These are phyloP conservation scores for Gracilariopsis chorda DNA, from an alignment of 23 red algal species.

Conservation along the genomic window DNA sequence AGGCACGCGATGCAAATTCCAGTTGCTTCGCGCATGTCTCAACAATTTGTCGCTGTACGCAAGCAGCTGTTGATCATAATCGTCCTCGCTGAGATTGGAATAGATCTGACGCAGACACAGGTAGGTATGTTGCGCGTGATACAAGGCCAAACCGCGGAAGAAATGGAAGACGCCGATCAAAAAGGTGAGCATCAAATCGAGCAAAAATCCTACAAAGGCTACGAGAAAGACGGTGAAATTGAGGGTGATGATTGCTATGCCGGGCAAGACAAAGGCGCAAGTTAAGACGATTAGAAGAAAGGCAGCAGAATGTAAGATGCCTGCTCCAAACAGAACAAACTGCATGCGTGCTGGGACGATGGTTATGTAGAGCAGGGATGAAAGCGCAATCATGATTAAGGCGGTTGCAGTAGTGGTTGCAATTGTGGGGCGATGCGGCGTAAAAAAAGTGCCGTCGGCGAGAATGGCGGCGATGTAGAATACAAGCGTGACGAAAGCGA, in stretches of 20 bases:
- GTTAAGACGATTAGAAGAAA: slow-evolving; percentile 40
- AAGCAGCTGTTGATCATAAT: slow-evolving; percentile 34
- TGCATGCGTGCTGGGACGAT: slow-evolving; percentile 17
- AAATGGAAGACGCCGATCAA: slow-evolving; percentile 11
- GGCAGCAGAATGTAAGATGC: slow-evolving; percentile 24
- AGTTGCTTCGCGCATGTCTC: slow-evolving; percentile 19
- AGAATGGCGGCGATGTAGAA: slow-evolving; percentile 37
- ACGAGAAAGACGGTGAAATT: slow-evolving; percentile 35
- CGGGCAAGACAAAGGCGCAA: slow-evolving; percentile 12
- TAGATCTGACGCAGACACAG: slow-evolving; percentile 43
- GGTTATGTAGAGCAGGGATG: slow-evolving; percentile 21
- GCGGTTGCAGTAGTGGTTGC: not conserved
- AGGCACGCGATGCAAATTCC: slow-evolving; percentile 26
- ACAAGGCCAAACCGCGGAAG: slow-evolving; percentile 19
- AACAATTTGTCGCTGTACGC: slow-evolving; percentile 33
- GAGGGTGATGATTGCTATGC: slow-evolving; percentile 14
- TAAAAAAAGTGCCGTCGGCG: slow-evolving; percentile 39
- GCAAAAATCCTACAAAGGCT: slow-evolving; percentile 29
- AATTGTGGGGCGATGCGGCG: slow-evolving; percentile 19
- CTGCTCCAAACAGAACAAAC: slow-evolving; percentile 14
- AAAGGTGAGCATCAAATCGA: slow-evolving; percentile 7
- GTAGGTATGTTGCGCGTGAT: slow-evolving; percentile 31
- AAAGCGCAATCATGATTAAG: slow-evolving; percentile 11
- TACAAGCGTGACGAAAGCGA: slow-evolving; percentile 26
- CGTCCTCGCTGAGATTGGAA: not conserved